Evolutionary conservation across 495 filamentous ascomycete genomes (phyloP).

Genomic region (Alectoria sarmentosa): DNA sequence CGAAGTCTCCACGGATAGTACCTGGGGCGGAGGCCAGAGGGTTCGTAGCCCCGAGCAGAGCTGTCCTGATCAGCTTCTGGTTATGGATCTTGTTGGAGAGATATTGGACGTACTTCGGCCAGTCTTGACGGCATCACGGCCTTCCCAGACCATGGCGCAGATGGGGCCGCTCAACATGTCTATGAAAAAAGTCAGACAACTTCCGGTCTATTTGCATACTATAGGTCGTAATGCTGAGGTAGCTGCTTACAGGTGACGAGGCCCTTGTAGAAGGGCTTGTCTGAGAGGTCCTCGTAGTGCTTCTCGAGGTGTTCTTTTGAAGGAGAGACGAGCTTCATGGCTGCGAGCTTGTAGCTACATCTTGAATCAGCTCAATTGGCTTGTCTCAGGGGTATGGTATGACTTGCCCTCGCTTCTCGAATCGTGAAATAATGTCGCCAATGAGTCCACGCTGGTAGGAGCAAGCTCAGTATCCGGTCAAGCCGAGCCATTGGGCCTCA

Average conservation of each 20-base stretch:
- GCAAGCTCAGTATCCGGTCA: neutral
- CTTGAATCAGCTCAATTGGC: constrained; percentile 4
- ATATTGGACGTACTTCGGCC: constrained; percentile 63
- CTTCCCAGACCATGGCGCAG: constrained; percentile 98
- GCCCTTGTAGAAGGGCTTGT: constrained; percentile 94
- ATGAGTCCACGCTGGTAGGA: constrained; percentile 77
- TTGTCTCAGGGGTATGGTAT: constrained; percentile 3
- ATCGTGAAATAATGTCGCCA: constrained; percentile 93
- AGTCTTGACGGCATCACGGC: constrained; percentile 94
- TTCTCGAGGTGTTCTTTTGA: constrained; percentile 90
- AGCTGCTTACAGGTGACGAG: constrained; percentile 67
- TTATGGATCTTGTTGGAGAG: neutral
- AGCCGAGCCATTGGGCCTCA: constrained; percentile 26
- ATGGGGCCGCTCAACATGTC: constrained; percentile 98
- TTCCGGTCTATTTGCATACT: too few species aligned
- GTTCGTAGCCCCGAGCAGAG: constrained; percentile 96
- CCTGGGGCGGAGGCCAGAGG: constrained; percentile 86
- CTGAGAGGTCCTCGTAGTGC: constrained; percentile 89
- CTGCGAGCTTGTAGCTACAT: constrained; percentile 86
- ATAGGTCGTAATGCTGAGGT: neutral
- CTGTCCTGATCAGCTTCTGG: constrained; percentile 32
- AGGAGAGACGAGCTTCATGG: constrained; percentile 88
- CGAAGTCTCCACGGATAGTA: constrained; percentile 91
- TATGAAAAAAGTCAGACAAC: constrained; percentile 32
- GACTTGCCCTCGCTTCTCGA: constrained; percentile 83